Evolutionary conservation across 257 asterid species (phyloP).

Genomic region (Petunia secreta): DNA sequence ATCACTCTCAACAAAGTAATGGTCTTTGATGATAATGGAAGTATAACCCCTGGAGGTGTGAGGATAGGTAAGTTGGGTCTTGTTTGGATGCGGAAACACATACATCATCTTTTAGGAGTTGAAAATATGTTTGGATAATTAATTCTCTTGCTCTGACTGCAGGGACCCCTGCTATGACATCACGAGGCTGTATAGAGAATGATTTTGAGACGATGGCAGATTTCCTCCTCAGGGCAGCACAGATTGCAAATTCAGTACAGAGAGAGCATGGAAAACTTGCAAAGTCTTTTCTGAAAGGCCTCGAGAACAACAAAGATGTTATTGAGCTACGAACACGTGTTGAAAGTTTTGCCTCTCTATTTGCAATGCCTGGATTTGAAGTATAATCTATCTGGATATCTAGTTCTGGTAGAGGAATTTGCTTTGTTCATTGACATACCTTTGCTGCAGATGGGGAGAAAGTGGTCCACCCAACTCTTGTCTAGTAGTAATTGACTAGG

Average conservation of each 20-base stretch:
- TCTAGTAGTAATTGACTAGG: constrained; percentile 12
- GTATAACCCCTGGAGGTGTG: constrained; percentile 80
- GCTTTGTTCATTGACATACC: constrained; percentile 5
- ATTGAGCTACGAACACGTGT: constrained; percentile 71
- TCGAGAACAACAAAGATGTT: constrained; percentile 78
- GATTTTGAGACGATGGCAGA: constrained; percentile 80
- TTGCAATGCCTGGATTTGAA: constrained; percentile 92
- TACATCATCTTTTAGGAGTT: not conserved
- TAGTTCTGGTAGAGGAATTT: constrained; percentile 6
- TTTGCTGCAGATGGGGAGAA: constrained; percentile 16
- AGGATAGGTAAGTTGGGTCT: constrained; percentile 65
- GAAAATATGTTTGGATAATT: not conserved
- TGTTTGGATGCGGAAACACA: not conserved
- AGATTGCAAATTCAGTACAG: constrained; percentile 62
- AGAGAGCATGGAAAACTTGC: constrained; percentile 74
- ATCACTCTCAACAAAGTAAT: constrained; percentile 80
- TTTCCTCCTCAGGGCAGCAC: constrained; percentile 70
- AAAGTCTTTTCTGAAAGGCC: constrained; percentile 69
- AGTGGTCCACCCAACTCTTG: not conserved
- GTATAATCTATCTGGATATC: constrained; percentile 31
- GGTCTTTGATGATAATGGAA: constrained; percentile 73
- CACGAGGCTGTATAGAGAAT: constrained; percentile 86
- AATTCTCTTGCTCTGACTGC: constrained; percentile 21
- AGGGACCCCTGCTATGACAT: constrained; percentile 94
- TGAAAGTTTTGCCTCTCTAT: constrained; percentile 80